phyloP scores from a whole-genome alignment of 2,329 filamentous ascomycete genomes.

The Beauveria scarabaeidicola region DNA sequence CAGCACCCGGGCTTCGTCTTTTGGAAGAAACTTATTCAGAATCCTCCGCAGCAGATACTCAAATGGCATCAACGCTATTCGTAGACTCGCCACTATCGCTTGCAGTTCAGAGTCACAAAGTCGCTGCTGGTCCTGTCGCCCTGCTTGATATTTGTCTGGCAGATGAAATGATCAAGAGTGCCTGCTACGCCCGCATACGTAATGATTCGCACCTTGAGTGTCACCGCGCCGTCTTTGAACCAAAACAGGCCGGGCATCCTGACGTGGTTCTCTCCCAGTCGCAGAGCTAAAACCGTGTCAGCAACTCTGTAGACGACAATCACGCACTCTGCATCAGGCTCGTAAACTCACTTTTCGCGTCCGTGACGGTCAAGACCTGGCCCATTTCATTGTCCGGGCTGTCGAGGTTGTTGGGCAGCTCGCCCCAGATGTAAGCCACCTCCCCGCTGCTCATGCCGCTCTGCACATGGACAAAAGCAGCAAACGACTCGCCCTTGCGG shows the following conservation, averaged over 20 bases:
- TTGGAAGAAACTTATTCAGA: background rate
- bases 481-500: conserved; percentile 4
- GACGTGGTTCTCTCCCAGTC: conserved; percentile 1
- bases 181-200: conserved; percentile 5
- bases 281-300: background rate
- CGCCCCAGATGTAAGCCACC: conserved; percentile 5
- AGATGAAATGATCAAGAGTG: conserved; percentile 1
- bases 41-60: background rate
- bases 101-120: background rate
- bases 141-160: conserved; percentile 4
- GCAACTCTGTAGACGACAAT: background rate
- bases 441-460: conserved; percentile 7
- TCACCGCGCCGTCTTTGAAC: background rate
- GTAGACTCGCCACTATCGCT: background rate
- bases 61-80: background rate
- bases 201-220: conserved; percentile 2
- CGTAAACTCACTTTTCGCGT: conserved; percentile 1
- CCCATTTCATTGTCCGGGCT: conserved; percentile 2
- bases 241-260: background rate
- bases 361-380: conserved; percentile 1
- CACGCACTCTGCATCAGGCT: no score
- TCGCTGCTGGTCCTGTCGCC: conserved; percentile 6
- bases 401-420: conserved; percentile 1
- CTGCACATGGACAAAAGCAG: conserved; percentile 6
- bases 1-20: no score